These are phyloP conservation scores for Pseudomonodictys pantanalensis DNA, from an alignment of 495 filamentous ascomycete species.

Conservation along the genomic window DNA sequence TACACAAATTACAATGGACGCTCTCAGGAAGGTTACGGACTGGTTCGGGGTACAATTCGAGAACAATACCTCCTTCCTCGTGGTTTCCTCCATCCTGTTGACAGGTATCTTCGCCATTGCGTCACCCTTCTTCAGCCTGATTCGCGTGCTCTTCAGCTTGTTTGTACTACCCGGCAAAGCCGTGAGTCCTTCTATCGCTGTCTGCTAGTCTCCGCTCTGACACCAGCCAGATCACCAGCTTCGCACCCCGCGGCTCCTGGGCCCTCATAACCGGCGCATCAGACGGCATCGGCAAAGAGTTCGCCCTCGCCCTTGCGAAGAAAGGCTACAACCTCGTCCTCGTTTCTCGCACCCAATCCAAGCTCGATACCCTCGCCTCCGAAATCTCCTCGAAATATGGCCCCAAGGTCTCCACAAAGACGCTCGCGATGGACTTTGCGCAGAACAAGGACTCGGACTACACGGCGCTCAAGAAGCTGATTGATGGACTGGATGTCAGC, in stretches of 20 bases:
- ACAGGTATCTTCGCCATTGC: constrained; percentile 59
- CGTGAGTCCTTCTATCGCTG: constrained; percentile 43
- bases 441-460: constrained; percentile 73
- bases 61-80: constrained; percentile 18
- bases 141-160: constrained; percentile 65
- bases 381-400: constrained; percentile 66
- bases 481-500: constrained; percentile 73
- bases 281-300: constrained; percentile 97
- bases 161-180: constrained; percentile 71
- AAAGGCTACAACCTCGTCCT: constrained; percentile 92
- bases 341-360: constrained; percentile 88
- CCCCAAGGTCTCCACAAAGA: constrained; percentile 64
- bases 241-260: constrained; percentile 91
- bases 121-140: constrained; percentile 55
- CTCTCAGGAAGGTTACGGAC: constrained; percentile 4
- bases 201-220: not conserved
- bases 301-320: constrained; percentile 80
- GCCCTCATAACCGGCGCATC: constrained; percentile 93
- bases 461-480: constrained; percentile 60
- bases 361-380: constrained; percentile 71
- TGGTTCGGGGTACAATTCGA: constrained; percentile 25
- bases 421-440: constrained; percentile 87
- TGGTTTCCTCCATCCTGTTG: constrained; percentile 36
- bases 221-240: constrained; percentile 69
- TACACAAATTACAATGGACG: not conserved